phyloP scores from a whole-genome alignment of 257 asterid genomes.

The Solanum chmielewskii region DNA sequence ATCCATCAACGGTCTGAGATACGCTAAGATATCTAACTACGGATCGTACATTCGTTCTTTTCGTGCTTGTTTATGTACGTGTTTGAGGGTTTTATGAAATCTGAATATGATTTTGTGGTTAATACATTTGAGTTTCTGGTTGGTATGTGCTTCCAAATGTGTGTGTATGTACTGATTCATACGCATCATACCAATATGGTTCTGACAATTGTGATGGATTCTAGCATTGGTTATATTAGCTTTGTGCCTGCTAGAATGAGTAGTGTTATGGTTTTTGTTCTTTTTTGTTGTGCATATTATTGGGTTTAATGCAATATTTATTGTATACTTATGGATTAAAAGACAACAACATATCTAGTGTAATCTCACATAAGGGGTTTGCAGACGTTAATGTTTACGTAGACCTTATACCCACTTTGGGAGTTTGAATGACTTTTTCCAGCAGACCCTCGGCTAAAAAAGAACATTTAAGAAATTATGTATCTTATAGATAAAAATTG shows the following conservation, averaged over 20 bases:
- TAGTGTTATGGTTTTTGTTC: background rate
- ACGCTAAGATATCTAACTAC: background rate
- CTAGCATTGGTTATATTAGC: background rate
- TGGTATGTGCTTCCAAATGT: background rate
- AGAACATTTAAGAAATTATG: background rate
- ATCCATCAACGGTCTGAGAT: too few relatives aligned
- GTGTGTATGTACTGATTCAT: background rate
- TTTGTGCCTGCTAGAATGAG: background rate
- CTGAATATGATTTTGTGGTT: background rate
- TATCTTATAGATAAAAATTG: background rate
- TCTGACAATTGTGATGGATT: background rate
- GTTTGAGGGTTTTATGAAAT: background rate
- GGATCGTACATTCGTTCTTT: background rate
- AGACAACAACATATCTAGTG: background rate
- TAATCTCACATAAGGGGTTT: background rate
- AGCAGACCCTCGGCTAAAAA: background rate
- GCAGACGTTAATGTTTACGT: background rate
- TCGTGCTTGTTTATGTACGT: background rate
- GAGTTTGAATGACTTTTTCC: background rate
- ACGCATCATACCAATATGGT: background rate
- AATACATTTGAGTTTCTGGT: background rate
- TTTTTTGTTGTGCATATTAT: background rate
- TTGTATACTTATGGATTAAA: background rate
- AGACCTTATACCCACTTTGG: background rate
- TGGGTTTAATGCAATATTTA: background rate